Evolutionary conservation across 2,329 filamentous ascomycete species (phyloP).

Genomic region (Penicillium sp.): DNA sequence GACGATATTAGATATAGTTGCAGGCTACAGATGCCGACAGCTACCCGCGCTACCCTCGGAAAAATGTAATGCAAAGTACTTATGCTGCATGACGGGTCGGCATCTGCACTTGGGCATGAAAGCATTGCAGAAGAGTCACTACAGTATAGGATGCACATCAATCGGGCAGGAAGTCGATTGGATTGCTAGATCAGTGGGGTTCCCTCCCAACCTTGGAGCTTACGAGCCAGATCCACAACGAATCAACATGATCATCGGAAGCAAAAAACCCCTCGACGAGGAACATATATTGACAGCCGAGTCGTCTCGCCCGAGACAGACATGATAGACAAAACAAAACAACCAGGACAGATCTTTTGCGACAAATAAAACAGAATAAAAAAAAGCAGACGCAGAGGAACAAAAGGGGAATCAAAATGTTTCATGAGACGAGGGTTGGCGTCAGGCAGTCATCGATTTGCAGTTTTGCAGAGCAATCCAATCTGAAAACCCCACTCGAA

Average conservation of each 20-base stretch:
- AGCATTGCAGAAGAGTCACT: not conserved
- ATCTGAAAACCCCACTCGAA: not conserved
- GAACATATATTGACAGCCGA: constrained; percentile 32
- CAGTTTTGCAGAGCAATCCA: not conserved
- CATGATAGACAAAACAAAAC: constrained; percentile 20
- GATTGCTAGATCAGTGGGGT: not conserved
- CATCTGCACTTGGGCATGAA: not conserved
- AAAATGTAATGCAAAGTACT: not conserved
- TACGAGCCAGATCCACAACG: not conserved
- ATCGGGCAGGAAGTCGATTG: not conserved
- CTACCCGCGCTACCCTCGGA: not conserved
- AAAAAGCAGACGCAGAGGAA: constrained; percentile 25
- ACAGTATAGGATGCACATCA: not conserved
- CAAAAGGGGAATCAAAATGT: constrained; percentile 43
- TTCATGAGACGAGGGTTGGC: constrained; percentile 40
- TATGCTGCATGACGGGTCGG: not conserved
- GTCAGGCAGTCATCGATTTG: constrained; percentile 32
- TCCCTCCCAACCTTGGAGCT: not conserved
- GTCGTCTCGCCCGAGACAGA: constrained; percentile 25
- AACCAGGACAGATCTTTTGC: constrained; percentile 29
- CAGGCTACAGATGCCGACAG: not conserved
- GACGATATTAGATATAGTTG: not conserved
- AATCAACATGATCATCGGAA: constrained; percentile 2
- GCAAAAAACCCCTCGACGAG: constrained; percentile 9
- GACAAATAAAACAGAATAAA: constrained; percentile 18